Evolutionary conservation across 1,284 basidiomycete species (phyloP), one percentile per base, ranked within the genome.

Genomic region (Earliella scabrosa): DNA sequence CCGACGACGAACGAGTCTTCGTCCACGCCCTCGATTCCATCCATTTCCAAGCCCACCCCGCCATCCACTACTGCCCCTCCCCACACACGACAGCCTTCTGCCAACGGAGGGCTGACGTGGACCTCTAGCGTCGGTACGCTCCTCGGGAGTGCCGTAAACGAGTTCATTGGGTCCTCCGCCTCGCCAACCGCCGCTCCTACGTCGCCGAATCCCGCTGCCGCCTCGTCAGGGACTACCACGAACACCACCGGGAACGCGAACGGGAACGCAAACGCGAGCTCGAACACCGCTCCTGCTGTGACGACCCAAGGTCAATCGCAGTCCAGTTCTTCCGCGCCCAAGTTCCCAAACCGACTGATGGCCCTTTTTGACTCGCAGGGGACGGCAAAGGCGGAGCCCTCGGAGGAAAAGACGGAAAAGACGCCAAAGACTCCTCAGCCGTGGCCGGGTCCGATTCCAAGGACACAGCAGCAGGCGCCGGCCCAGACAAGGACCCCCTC

Each of bases 321-420:
- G 31, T 56, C 56, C 52, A 41, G 27, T 45, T 59, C 57, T 56
- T 57, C 60, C 56, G 55, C 60, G 54, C 55, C 61, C 57, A 50
- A 46, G 40, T 48, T 60, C 39, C 48, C 21, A 63, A 56, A 50
- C 52, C 60, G 60, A 65, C 65, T 67, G 60, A 67, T 53, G 55
- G 59, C 59, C 59, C 52, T 61, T 56, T 63, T 61, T 61, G 45
- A 62, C 57, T 49, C 59, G 55, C 65, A 67, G 65, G 65, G 54
- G 60, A 54, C 53, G 45, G 54, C 45, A 59, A 58, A 54, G 61
- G 53, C 53, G 53, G 43, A 26, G 58, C 53, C 45, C 38, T 31
- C 48, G 49, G 43, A n/a, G n/a, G n/a, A 50, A 56, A 57, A 36
- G 54, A 39, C 44, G n/a, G n/a, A 50, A 56, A 57, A 36, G 54